These are phyloP conservation scores for Begonia masoniana DNA, from an alignment of 306 rosid genomes.

Conservation along the genomic window DNA sequence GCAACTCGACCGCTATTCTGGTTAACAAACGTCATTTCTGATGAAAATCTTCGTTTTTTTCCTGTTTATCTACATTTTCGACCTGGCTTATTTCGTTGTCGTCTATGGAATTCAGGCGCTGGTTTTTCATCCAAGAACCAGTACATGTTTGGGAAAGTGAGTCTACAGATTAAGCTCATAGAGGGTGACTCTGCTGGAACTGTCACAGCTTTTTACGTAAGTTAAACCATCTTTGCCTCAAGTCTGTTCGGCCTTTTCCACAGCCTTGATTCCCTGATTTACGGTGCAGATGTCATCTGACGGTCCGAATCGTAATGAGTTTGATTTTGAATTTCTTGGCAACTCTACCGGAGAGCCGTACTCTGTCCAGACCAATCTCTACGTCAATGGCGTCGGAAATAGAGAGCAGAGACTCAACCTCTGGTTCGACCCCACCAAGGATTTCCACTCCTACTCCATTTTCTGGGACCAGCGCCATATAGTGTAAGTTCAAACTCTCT, in stretches of 20 bases:
- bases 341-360: slow-evolving; percentile 89
- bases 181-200: slow-evolving; percentile 97
- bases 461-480: slow-evolving; percentile 95
- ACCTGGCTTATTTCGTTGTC: background rate
- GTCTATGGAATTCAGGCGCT: slow-evolving; percentile 44
- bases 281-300: slow-evolving; percentile 73
- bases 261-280: too few relatives aligned
- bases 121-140: slow-evolving; percentile 77
- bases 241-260: too few relatives aligned
- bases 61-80: background rate
- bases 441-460: slow-evolving; percentile 65
- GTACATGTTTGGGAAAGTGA: slow-evolving; percentile 80
- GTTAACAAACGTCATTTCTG: slow-evolving; percentile 15
- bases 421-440: slow-evolving; percentile 81
- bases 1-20: slow-evolving; percentile 70
- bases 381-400: slow-evolving; percentile 82
- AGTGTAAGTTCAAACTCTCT: slow-evolving; percentile 33
- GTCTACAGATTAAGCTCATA: slow-evolving; percentile 64
- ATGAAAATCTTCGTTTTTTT: background rate
- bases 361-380: slow-evolving; percentile 70
- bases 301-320: slow-evolving; percentile 72
- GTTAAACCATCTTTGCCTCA: slow-evolving; percentile 5
- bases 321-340: slow-evolving; percentile 90
- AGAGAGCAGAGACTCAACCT: slow-evolving; percentile 88
- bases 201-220: slow-evolving; percentile 86